These are phyloP conservation scores for Leccinum fibrillosum DNA, from an alignment of 768 basidiomycete species.

Conservation along the genomic window DNA sequence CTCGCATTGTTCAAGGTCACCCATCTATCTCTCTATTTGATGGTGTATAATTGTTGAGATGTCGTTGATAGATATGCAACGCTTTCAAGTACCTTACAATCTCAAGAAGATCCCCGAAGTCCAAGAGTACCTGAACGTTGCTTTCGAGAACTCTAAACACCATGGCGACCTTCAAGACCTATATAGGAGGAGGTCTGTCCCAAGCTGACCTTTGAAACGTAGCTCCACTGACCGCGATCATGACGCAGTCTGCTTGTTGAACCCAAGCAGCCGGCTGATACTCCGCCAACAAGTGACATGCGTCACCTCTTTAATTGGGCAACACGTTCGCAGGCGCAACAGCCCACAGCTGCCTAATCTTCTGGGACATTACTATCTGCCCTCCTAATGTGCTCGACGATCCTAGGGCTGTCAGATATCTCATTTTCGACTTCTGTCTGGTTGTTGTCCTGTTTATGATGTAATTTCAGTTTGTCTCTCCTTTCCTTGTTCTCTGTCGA, in stretches of 20 bases:
- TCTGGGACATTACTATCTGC: conserved; percentile 20
- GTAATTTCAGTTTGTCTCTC: conserved; percentile 24
- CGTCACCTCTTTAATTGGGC: conserved; percentile 81
- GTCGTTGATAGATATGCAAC: conserved; percentile 69
- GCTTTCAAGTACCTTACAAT: conserved; percentile 84
- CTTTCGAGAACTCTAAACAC: conserved; percentile 71
- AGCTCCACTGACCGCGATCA: not conserved
- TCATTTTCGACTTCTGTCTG: conserved; percentile 12
- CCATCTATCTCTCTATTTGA: not conserved
- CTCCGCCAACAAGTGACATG: conserved; percentile 61
- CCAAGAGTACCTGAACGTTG: conserved; percentile 70
- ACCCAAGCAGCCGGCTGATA: conserved; percentile 76
- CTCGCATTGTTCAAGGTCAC: conserved; percentile 77
- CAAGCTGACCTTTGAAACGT: not conserved
- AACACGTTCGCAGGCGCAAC: conserved; percentile 49
- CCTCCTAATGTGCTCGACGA: not conserved
- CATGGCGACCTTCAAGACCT: conserved; percentile 84
- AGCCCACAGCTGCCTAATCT: conserved; percentile 35
- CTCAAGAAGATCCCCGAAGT: conserved; percentile 88
- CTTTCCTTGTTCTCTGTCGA: conserved; percentile 7
- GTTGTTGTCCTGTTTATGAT: conserved; percentile 27
- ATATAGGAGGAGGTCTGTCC: conserved; percentile 74
- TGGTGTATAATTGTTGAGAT: conserved; percentile 1
- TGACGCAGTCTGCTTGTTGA: conserved; percentile 69
- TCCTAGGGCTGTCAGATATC: conserved; percentile 11